A percentile compares a stretch with the other conserved stretches of the same genome.
Evolutionary conservation across 176 grass and related monocot species (phyloP).

Genomic region (Zea luxurians): DNA sequence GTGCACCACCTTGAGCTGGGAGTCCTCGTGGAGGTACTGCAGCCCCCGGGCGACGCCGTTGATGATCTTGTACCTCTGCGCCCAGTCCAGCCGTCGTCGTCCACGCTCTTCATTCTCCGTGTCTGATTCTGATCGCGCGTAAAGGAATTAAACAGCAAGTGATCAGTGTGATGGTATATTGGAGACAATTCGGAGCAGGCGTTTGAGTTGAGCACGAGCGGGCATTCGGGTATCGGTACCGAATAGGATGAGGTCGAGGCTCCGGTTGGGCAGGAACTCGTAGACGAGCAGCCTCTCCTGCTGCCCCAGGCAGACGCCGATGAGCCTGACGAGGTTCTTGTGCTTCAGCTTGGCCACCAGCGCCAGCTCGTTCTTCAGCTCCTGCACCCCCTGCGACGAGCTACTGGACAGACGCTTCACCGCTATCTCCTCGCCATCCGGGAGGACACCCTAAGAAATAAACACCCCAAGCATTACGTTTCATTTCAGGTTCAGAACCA

Average conservation of each 20-base stretch:
- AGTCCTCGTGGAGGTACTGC: slow-evolving; percentile 62
- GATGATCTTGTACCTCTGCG: slow-evolving; percentile 36
- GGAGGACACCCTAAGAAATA: slow-evolving; percentile 18
- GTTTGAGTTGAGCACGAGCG: too few relatives aligned
- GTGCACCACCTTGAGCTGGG: slow-evolving; percentile 47
- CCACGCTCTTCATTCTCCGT: background rate
- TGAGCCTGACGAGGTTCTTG: slow-evolving; percentile 40
- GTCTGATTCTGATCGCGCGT: background rate
- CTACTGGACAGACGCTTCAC: slow-evolving; percentile 34
- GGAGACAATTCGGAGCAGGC: too few relatives aligned
- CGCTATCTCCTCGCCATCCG: slow-evolving; percentile 40
- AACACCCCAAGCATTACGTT: background rate
- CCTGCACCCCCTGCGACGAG: slow-evolving; percentile 35
- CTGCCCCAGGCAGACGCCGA: slow-evolving; percentile 35
- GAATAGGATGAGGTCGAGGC: slow-evolving; percentile 23
- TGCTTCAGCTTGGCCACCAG: slow-evolving; percentile 38
- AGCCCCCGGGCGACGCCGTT: slow-evolving; percentile 50
- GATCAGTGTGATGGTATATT: too few relatives aligned
- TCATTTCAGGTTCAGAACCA: background rate
- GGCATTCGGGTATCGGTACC: background rate
- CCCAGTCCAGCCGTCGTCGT: slow-evolving; percentile 24
- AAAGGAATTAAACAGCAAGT: too few relatives aligned
- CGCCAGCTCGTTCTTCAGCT: slow-evolving; percentile 44
- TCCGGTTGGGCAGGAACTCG: slow-evolving; percentile 34
- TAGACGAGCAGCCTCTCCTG: slow-evolving; percentile 40